A percentile compares a stretch with the other conserved stretches of the same genome.
Conservation (phyloP, 2,329 filamentous ascomycete genomes). For the Cadophora luteo-olivacea region DNA sequence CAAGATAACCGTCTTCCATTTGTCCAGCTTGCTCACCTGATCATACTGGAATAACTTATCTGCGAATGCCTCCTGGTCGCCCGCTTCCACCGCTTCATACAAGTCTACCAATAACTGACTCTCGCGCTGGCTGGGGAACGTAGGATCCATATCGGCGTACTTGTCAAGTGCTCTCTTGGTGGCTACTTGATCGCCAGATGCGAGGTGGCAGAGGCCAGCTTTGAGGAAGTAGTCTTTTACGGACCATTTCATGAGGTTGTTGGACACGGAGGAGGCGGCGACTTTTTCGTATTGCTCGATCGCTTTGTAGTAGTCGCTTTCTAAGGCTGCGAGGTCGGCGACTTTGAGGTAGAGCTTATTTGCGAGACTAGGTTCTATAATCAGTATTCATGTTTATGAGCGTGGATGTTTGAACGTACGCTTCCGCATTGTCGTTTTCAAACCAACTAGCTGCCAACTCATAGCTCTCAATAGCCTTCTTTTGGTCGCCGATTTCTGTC, state of each 20-base stretch:
- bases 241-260: constrained; percentile 91
- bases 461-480: constrained; percentile 81
- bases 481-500: constrained; percentile 77
- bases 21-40: constrained; percentile 91
- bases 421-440: constrained; percentile 82
- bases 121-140: constrained; percentile 80
- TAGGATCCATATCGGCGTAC: constrained; percentile 80
- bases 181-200: constrained; percentile 75
- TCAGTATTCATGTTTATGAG: constrained; percentile 7
- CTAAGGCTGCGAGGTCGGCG: constrained; percentile 83
- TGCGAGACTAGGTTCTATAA: constrained; percentile 66
- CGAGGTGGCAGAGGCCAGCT: constrained; percentile 88
- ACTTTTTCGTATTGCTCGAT: constrained; percentile 86
- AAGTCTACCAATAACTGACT: constrained; percentile 82
- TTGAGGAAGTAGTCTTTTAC: constrained; percentile 97
- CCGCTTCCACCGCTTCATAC: constrained; percentile 74
- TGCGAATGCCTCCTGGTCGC: constrained; percentile 82
- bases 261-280: constrained; percentile 77
- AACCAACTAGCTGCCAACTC: constrained; percentile 89
- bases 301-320: constrained; percentile 83
- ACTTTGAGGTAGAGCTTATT: constrained; percentile 96
- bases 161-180: constrained; percentile 80
- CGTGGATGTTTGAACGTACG: constrained; percentile 58
- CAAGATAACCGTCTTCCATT: constrained; percentile 93
- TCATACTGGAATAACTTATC: constrained; percentile 91